Evolutionary conservation across 2,329 filamentous ascomycete species (phyloP).

Genomic region (Penicillium sp.): DNA sequence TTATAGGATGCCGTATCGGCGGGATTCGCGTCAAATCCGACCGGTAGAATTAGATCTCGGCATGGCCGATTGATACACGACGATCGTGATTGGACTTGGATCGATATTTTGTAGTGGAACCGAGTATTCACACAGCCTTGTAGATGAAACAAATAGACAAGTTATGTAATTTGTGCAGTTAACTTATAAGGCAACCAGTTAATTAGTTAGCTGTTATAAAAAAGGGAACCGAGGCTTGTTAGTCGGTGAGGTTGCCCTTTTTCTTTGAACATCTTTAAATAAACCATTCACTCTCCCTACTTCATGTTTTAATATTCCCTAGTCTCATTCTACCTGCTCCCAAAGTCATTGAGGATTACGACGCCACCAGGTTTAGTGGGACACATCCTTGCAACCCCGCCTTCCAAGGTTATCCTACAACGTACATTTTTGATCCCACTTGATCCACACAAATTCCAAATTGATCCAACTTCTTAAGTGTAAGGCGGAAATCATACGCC

Average conservation of each 20-base stretch:
- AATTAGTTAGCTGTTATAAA: neutral
- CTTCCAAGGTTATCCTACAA: neutral
- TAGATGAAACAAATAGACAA: neutral
- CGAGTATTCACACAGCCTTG: neutral
- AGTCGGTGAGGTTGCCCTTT: neutral
- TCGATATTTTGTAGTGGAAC: too few species aligned
- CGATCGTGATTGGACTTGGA: conserved; percentile 2
- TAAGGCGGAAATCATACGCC: neutral
- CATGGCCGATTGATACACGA: neutral
- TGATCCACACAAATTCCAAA: neutral
- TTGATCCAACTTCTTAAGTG: neutral
- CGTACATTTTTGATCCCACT: neutral
- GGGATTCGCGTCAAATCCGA: neutral
- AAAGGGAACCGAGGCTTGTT: neutral
- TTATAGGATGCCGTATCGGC: neutral
- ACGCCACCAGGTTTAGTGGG: neutral
- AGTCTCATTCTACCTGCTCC: neutral
- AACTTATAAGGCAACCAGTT: too few species aligned
- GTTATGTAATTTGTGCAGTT: neutral
- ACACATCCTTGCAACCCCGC: neutral
- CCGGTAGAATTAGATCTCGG: neutral
- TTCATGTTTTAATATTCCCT: neutral
- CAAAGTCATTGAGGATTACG: neutral
- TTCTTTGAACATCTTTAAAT: neutral
- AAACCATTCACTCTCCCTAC: neutral